phyloP scores from a whole-genome alignment of 2,329 filamentous ascomycete species.

The Calonectria montana region DNA sequence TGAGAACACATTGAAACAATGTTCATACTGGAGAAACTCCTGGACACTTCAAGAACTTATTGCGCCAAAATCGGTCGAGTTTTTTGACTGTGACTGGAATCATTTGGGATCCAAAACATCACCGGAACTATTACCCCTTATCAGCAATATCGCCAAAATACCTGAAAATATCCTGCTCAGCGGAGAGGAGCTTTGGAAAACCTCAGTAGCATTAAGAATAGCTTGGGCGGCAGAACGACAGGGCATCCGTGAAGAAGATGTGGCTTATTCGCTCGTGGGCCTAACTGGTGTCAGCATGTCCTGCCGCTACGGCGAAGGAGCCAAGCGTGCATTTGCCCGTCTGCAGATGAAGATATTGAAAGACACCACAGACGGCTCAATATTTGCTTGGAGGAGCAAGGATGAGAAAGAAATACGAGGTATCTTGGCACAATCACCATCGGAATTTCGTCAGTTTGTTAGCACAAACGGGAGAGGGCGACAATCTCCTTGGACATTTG shows the following conservation, averaged over 20 bases:
- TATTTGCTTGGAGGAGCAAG: neutral
- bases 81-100: neutral
- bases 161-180: neutral
- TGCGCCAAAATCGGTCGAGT: neutral
- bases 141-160: neutral
- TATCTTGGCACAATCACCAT: neutral
- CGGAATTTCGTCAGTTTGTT: neutral
- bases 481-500: neutral
- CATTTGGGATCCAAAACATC: neutral
- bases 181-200: neutral
- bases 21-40: neutral
- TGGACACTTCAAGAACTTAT: neutral
- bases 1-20: neutral
- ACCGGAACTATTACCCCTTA: neutral
- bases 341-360: neutral
- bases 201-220: neutral
- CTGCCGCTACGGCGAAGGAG: constrained; percentile 1
- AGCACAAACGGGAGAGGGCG: neutral
- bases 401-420: neutral
- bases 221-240: neutral
- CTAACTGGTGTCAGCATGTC: neutral
- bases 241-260: neutral
- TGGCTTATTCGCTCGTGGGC: neutral
- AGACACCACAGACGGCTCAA: neutral
- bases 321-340: neutral